Evolutionary conservation across 2,329 filamentous ascomycete genomes (phyloP), one percentile per base, ranked within the genome.

Genomic region (Hyphodiscus sp.): DNA sequence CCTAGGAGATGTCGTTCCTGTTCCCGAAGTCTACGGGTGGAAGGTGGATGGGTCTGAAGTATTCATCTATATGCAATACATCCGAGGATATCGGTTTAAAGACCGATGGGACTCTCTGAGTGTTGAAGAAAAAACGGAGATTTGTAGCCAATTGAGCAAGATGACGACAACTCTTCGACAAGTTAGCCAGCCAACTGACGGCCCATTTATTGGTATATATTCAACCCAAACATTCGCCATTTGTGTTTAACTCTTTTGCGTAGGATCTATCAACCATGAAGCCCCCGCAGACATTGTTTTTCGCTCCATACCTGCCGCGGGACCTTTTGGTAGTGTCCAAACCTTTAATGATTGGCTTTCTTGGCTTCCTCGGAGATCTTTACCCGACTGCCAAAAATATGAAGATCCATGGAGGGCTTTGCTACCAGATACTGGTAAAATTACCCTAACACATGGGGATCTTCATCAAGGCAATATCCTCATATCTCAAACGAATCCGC

Each of bases 21-120:
- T 70, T 29, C 69, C 69, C 9, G 68, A 71, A 52, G 52, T 71
- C 29, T 71, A 69, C 50, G 67, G 69, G 2, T 71, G 65, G 68
- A 8, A 20, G 10, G 45, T 20, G 23, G 45, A 46, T 29, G 23
- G 23, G 11, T 10, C 6, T 20, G 45, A 46, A 46, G 45, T 46
- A 9, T 46, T 46, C 45, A 29, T 46, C 23, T 46, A 46, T n/a
- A 46, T 46, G 45, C 19, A 46, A 20, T 29, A 20, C 6, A 20
- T 46, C 23, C 18, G 23, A 46, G 45, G 45, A 9, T 8, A 20
- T 6, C 11, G 7, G 23, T n/a, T 46, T 10, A 29, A 46, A 46
- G 23, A 46, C 18, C 18, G 23, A 46, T 46, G 45, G 45, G 45
- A 46, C 8, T n/a, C 7, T 44, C 19, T 44, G n/a, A 44, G 41